These are phyloP conservation scores for Arabidopsis lyrata DNA, from an alignment of 441 rosid species.

Conservation along the genomic window DNA sequence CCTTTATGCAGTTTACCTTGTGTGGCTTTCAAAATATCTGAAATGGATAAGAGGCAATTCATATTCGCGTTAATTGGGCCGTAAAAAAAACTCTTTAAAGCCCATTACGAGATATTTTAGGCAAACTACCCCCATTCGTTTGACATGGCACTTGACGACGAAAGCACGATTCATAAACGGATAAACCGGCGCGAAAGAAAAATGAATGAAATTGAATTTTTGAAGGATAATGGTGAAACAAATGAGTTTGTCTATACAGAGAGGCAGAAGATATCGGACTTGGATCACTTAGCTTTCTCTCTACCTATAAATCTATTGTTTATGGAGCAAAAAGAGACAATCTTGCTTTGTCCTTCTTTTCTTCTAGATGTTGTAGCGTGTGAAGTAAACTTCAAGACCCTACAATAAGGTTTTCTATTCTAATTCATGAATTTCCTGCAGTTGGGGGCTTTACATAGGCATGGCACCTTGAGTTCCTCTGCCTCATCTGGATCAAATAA, in stretches of 20 bases:
- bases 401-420: slow-evolving; percentile 31
- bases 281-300: slow-evolving; percentile 10
- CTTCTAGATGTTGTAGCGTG: slow-evolving; percentile 16
- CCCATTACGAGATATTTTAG: background rate
- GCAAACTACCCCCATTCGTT: background rate
- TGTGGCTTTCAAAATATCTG: background rate
- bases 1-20: background rate
- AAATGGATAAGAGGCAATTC: background rate
- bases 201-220: slow-evolving; percentile 15
- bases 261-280: background rate
- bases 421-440: slow-evolving; percentile 97
- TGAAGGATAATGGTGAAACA: background rate
- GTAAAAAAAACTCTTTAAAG: background rate
- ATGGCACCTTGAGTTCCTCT: slow-evolving; percentile 92
- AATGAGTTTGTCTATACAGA: slow-evolving; percentile 31
- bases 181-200: background rate
- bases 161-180: background rate
- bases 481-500: slow-evolving; percentile 98
- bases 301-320: slow-evolving; percentile 14
- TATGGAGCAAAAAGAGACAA: background rate
- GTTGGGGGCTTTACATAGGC: slow-evolving; percentile 88
- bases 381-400: background rate
- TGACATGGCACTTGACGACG: background rate
- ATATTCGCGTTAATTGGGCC: background rate
- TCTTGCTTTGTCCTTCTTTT: background rate